These are phyloP conservation scores for Chlorociboria aeruginascens DNA, from an alignment of 495 filamentous ascomycete species.

Conservation along the genomic window DNA sequence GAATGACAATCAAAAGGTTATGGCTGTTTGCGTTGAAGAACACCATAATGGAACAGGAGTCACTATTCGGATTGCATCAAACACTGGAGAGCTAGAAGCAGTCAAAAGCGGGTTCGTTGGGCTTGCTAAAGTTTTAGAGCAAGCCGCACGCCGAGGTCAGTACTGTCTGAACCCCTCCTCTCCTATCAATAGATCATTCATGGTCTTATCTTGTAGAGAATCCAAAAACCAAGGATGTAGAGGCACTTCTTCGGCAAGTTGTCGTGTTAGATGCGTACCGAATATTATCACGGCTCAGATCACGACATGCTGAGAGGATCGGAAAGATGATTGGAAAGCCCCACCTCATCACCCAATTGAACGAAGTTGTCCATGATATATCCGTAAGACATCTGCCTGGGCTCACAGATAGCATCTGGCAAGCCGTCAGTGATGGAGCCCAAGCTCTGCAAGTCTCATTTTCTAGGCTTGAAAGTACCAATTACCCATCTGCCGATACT, in stretches of 20 bases:
- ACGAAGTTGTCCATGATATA: not conserved
- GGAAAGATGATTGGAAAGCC: conserved; percentile 5
- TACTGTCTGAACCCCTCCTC: not conserved
- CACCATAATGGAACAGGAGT: conserved; percentile 11
- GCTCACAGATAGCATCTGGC: conserved; percentile 1
- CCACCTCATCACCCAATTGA: not conserved
- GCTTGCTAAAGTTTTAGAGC: conserved; percentile 18
- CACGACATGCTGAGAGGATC: conserved; percentile 15
- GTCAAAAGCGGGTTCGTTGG: conserved; percentile 18
- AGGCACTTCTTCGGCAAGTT: conserved; percentile 8
- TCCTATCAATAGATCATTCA: too few species aligned
- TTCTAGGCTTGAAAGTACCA: conserved; percentile 7
- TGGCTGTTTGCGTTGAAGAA: conserved; percentile 25
- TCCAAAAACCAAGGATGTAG: not conserved
- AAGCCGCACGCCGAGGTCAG: conserved; percentile 18
- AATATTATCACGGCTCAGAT: conserved; percentile 22
- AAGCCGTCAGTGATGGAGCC: not conserved
- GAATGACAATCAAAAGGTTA: conserved; percentile 16
- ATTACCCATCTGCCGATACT: not conserved
- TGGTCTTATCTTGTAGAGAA: too few species aligned
- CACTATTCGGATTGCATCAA: conserved; percentile 19
- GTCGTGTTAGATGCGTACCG: conserved; percentile 18
- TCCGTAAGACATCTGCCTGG: not conserved
- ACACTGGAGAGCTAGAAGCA: conserved; percentile 16
- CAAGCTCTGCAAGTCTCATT: conserved; percentile 6